Base-by-base conservation (phyloP, 1,284 basidiomycete species). In the Malassezia globosa region DNA sequence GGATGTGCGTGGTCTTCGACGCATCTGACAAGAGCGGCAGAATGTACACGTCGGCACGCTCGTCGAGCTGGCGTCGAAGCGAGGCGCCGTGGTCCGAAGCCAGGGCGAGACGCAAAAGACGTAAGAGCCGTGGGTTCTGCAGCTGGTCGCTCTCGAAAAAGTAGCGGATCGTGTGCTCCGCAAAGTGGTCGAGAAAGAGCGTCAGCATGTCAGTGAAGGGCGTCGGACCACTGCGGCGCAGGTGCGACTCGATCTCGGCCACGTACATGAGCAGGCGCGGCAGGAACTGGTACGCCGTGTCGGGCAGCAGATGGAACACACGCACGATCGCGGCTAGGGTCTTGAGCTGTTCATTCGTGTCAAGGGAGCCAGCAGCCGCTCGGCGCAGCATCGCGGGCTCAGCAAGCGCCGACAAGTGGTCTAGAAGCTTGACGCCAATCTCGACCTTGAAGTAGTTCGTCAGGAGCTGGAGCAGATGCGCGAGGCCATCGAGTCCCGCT, bases 361-460 rank as follows among this genome's bases (percentile, higher is more conserved):
- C 53, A 1, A 71, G 58, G 14, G 62, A 56, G 5, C 64, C 64
- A n/a, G 41, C 54, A 5, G 63, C 59, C 11, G 66, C 66, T 18
- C 59, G 56, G 26, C 59, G 61, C 29, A 71, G 55, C 31, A 59
- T 56, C 10, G 56, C 51, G 1, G 63, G 63, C 29, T 69, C 60
- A 3, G 66, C 63, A 14, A 71, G 56, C 18, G 55, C 58, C 33
- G 60, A 54, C 37, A 71, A 59, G 73, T 99, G 94, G 64, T 96
- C 90, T 14, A 99, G 77, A 7, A 99, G 80, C 75, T 97, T 97
- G 72, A 87, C 82, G 7, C 94, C 95, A 60, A 99, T 97, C 75
- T 99, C 94, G 36, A 97, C 92, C 73, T 97, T 97, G 82, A 99
- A 99, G 75, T 99, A 99, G 72, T 94, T 96, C 39, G 90, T 95